A percentile compares a stretch with the other conserved stretches of the same genome.
Evolutionary conservation across 176 grass and related monocot genomes (phyloP).

Genomic region (Thinopyrum elongatum): DNA sequence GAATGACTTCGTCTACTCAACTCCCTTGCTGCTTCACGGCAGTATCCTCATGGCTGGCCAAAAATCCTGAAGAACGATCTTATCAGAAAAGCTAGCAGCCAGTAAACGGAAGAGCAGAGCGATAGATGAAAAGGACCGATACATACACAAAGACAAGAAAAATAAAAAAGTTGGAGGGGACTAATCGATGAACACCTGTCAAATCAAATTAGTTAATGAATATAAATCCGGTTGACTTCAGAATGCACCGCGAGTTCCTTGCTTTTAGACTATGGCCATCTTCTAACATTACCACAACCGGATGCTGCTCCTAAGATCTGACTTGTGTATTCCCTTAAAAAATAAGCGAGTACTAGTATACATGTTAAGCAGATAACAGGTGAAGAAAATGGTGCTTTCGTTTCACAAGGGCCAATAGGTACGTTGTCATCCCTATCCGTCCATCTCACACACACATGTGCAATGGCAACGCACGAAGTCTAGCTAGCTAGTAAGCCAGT

Average conservation of each 20-base stretch:
- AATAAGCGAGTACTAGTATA: not conserved
- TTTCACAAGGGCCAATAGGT: conserved; percentile 16
- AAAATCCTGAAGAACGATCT: not conserved
- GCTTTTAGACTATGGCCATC: conserved; percentile 21
- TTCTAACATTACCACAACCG: not conserved
- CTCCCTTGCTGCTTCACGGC: not conserved
- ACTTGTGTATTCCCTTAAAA: not conserved
- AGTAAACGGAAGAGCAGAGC: not conserved
- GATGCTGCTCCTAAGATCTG: conserved; percentile 5
- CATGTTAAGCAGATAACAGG: conserved; percentile 15
- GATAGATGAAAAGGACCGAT: not conserved
- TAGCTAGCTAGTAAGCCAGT: not conserved
- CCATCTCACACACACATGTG: conserved; percentile 29
- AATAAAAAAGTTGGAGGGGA: not conserved
- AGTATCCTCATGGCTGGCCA: not conserved
- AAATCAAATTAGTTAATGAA: not conserved
- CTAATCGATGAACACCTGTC: conserved; percentile 6
- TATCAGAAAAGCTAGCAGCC: not conserved
- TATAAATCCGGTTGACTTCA: not conserved
- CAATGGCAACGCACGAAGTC: not conserved
- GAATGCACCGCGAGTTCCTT: conserved; percentile 25
- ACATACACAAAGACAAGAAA: not conserved
- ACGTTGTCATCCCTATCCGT: conserved; percentile 49
- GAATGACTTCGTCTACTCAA: not conserved
- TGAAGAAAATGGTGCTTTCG: not conserved